These are phyloP conservation scores for Pichia sp. DNA, from an alignment of 1,139 yeast species.

Conservation along the genomic window DNA sequence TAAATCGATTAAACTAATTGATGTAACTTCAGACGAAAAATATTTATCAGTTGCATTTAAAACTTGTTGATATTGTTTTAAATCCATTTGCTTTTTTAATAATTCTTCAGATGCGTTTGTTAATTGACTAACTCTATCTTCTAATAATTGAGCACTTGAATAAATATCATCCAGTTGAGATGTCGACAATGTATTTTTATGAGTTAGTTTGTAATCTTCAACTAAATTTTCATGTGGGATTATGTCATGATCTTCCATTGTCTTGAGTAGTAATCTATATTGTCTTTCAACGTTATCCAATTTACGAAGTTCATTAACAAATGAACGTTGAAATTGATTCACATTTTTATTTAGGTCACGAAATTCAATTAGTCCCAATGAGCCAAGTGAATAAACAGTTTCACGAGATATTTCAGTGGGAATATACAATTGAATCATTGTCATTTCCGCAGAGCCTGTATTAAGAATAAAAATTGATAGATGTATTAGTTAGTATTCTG, in stretches of 20 bases:
- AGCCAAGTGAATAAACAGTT: conserved; percentile 58
- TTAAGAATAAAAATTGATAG: neutral
- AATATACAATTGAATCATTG: conserved; percentile 64
- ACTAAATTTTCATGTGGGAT: conserved; percentile 38
- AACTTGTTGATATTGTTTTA: conserved; percentile 62
- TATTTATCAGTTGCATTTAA: conserved; percentile 64
- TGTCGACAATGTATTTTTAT: conserved; percentile 37
- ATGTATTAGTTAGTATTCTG: neutral
- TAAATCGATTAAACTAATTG: conserved; percentile 15
- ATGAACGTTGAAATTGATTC: conserved; percentile 66
- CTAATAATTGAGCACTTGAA: conserved; percentile 57
- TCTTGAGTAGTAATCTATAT: conserved; percentile 42
- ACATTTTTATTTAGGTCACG: conserved; percentile 64
- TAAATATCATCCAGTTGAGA: conserved; percentile 72
- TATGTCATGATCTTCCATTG: conserved; percentile 44
- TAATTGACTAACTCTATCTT: conserved; percentile 52
- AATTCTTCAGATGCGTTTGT: conserved; percentile 50
- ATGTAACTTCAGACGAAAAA: conserved; percentile 37
- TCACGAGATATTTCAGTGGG: conserved; percentile 69
- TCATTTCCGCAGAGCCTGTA: conserved; percentile 67
- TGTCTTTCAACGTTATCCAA: conserved; percentile 67
- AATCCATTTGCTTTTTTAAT: conserved; percentile 47
- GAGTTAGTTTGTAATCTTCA: conserved; percentile 33
- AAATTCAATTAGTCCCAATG: conserved; percentile 58
- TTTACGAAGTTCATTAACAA: conserved; percentile 61